Evolutionary conservation across 345 rosid species (phyloP), one percentile per base, ranked within the genome.

Genomic region (Gossypium mustelinum): DNA sequence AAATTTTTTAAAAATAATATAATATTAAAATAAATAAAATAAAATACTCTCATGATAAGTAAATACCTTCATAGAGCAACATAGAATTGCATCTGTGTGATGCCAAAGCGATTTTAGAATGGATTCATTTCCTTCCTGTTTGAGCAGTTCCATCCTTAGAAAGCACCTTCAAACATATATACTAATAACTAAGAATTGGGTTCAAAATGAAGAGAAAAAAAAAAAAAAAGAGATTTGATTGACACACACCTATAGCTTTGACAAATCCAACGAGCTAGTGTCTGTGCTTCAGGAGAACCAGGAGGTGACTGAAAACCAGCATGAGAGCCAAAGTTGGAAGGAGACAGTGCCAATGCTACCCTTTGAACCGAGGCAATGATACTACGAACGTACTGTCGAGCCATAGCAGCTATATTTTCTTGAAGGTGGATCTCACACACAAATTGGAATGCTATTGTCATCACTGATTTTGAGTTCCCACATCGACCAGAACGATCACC

Each of bases 371-470:
- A 90, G 0, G 94, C 88, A 61, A 94, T 94, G 75, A 94, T 88
- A 74, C 93, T 89, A 34, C 97, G 87, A 18, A 94, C 88, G 52
- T 94, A 94, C 72, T 94, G 98, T 41, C 98, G 87, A 69, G 98
- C 98, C 97, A 94, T 94, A 41, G 91, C 64, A 0, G 97, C 95
- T 47, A 92, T 87, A 58, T 85, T 91, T 18, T 89, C 98, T 88
- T 94, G 97, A 80, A 94, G 87, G 75, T 94, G 97, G 81, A 90
- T 78, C 81, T 92, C 97, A 74, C 83, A 94, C 17, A 94, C 97
- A 75, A 92, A 87, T 72, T 94, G 97, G 81, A 94, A 92, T 34
- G 98, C 98, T 74, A 94, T 94, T 44, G 97, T 94, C 93, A 94
- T 94, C 67, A 92, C 98, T 29, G 97, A 94, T 76, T 94, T 90